A percentile compares a stretch with the other conserved stretches of the same genome.
These are phyloP conservation scores for Nasturtium officinale DNA, from an alignment of 345 rosid species.

Conservation along the genomic window DNA sequence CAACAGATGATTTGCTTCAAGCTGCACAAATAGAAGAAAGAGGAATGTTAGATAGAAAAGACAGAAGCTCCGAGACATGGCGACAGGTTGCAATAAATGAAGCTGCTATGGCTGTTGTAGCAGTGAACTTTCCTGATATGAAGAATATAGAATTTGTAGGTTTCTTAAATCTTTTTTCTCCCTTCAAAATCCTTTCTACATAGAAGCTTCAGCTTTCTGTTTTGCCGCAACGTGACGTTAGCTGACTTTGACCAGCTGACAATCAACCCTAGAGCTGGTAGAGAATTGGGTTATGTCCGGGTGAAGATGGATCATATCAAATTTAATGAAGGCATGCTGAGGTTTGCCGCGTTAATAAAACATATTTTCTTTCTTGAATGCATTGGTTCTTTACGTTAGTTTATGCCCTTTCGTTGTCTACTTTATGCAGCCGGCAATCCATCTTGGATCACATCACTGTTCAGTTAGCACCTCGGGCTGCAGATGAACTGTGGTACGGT, in stretches of 20 bases:
- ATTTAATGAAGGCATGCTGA: constrained; percentile 84
- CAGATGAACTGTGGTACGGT: constrained; percentile 91
- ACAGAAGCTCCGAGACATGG: constrained; percentile 79
- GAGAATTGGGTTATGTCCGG: constrained; percentile 89
- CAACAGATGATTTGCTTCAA: constrained; percentile 92
- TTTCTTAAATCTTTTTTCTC: constrained; percentile 17
- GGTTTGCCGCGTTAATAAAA: constrained; percentile 35
- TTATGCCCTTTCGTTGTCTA: constrained; percentile 8
- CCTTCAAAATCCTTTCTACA: background rate
- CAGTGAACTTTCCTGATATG: constrained; percentile 91
- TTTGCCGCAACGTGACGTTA: background rate
- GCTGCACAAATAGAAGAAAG: constrained; percentile 97
- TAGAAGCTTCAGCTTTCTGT: constrained; percentile 21
- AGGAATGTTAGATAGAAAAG: constrained; percentile 87
- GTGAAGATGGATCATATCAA: constrained; percentile 85
- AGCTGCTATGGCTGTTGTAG: constrained; percentile 94
- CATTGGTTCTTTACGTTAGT: background rate
- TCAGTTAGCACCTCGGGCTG: constrained; percentile 96
- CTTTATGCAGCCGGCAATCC: constrained; percentile 74
- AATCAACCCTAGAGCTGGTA: constrained; percentile 90
- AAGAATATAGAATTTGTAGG: constrained; percentile 85
- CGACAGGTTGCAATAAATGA: constrained; percentile 89
- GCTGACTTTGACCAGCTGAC: constrained; percentile 61
- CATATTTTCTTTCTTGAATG: constrained; percentile 9
- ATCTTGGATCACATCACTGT: constrained; percentile 91